phyloP scores from a whole-genome alignment of 2,329 filamentous ascomycete genomes.

The Fusarium hainanense region DNA sequence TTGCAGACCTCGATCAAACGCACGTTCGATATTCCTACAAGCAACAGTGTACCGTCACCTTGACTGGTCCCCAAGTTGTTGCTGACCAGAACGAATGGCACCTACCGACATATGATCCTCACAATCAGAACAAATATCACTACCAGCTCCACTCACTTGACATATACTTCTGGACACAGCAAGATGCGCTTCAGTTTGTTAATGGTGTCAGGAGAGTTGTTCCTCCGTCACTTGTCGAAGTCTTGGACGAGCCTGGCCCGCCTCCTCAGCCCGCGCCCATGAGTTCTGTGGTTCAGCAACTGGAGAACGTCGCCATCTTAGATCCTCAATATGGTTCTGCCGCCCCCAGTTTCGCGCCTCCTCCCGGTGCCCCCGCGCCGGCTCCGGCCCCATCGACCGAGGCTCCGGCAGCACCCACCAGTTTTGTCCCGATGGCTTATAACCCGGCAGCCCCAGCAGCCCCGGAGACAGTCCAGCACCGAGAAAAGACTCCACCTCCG shows the following conservation, averaged over 20 bases:
- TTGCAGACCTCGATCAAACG: conserved; percentile 71
- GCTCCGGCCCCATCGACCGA: conserved; percentile 28
- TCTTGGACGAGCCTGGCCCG: conserved; percentile 71
- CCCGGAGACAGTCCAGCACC: conserved; percentile 75
- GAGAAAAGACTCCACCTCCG: conserved; percentile 84
- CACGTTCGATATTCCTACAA: conserved; percentile 77
- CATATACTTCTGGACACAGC: conserved; percentile 82
- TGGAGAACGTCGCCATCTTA: conserved; percentile 77
- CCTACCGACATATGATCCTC: conserved; percentile 76
- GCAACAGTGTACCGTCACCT: conserved; percentile 76
- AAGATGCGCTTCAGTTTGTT: conserved; percentile 77
- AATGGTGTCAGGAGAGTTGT: conserved; percentile 74
- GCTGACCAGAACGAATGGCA: conserved; percentile 74
- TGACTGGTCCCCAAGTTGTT: conserved; percentile 68
- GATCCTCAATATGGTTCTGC: conserved; percentile 60
- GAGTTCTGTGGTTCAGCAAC: conserved; percentile 77
- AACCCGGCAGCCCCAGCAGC: conserved; percentile 83
- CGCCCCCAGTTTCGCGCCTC: conserved; percentile 37
- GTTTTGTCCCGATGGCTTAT: conserved; percentile 75
- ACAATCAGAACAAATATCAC: conserved; percentile 81
- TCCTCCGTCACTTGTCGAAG: conserved; percentile 68
- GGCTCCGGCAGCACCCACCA: conserved; percentile 46
- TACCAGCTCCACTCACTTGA: conserved; percentile 81
- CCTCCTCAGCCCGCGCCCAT: conserved; percentile 62
- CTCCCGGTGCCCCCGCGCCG: conserved; percentile 38